Base-by-base conservation (phyloP, 225 moss, liverwort and hornwort genomes). In the Sphagnum tenellum region DNA sequence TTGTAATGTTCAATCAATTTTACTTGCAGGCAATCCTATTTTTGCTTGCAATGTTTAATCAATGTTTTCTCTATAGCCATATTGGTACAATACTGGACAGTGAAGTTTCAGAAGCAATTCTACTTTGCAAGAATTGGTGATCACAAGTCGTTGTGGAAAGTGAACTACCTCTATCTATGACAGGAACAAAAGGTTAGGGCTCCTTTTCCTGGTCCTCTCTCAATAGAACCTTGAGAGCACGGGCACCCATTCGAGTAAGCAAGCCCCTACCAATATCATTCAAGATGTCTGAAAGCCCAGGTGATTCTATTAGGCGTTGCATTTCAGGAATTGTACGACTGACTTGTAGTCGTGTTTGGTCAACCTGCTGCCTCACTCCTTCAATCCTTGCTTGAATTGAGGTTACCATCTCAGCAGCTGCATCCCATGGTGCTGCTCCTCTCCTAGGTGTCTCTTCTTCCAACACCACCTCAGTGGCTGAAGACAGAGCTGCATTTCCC, bases 251-350 rank as follows among this genome's bases (percentile, higher is more conserved):
- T 50, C 86, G 79, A 45, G 80, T 72, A 50, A 86, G 75, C 67
- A 86, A 74, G 48, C 86, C 86, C 46, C 79, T 77, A 14, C 82
- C 83, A 54, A 86, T 83, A 49, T 86, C 86, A 50, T 82, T 80
- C 13, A 73, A 77, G 83, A 86, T 86, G 50, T 74, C 58, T 8
- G 75, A 44, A 45, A 86, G 75, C 56, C 83, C 80, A 6, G 86
- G 86, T 29, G 86, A 86, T 59, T 75, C 76, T 7, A 76, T 63
- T 13, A 86, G 73, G 29, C 80, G 68, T 63, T 78, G 86, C 13
- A 86, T 75, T 70, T 86, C 83, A 48, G 86, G 86, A 45, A 86
- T 63, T 13, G 82, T 82, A 55, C 84, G 73, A 69, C 77, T 69
- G 44, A 84, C 70, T 65, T 84, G 84, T 64, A 64, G 60, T 73